phyloP scores from a whole-genome alignment of 129 eudicot species.

The Arctium minus region DNA sequence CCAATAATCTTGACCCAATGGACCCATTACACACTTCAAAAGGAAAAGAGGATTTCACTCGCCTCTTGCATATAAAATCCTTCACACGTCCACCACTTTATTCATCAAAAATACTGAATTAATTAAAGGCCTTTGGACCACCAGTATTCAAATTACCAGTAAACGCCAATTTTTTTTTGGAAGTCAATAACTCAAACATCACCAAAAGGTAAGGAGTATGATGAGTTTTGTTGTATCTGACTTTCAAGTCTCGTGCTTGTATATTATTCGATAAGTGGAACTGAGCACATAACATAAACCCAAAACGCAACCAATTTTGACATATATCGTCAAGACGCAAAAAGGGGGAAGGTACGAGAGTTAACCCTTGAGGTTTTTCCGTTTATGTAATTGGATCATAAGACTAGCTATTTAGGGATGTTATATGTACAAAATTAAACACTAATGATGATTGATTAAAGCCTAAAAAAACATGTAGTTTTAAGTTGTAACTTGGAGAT shows the following conservation, averaged over 20 bases:
- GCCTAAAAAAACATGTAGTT: background rate
- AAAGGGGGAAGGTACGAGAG: background rate
- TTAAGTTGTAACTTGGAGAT: conserved; percentile 20
- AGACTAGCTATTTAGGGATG: background rate
- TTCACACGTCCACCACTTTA: conserved; percentile 5
- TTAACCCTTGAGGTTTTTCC: background rate
- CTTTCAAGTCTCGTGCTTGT: background rate
- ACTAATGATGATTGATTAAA: conserved; percentile 7
- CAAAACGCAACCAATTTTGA: background rate
- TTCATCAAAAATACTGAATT: background rate
- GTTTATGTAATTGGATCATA: background rate
- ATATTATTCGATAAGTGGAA: background rate
- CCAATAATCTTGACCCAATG: conserved; percentile 21
- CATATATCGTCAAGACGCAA: background rate
- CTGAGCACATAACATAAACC: background rate
- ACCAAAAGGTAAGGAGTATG: too few species aligned
- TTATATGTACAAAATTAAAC: conserved; percentile 23
- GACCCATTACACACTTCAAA: conserved; percentile 5
- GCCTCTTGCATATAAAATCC: conserved; percentile 1
- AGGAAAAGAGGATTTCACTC: conserved; percentile 2
- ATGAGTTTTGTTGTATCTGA: background rate
- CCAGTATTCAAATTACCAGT: too few species aligned
- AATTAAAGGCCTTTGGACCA: background rate
- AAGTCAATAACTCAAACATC: background rate
- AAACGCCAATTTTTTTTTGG: background rate